phyloP scores from a whole-genome alignment of 768 basidiomycete genomes.

The Podaxis carcinomalis region DNA sequence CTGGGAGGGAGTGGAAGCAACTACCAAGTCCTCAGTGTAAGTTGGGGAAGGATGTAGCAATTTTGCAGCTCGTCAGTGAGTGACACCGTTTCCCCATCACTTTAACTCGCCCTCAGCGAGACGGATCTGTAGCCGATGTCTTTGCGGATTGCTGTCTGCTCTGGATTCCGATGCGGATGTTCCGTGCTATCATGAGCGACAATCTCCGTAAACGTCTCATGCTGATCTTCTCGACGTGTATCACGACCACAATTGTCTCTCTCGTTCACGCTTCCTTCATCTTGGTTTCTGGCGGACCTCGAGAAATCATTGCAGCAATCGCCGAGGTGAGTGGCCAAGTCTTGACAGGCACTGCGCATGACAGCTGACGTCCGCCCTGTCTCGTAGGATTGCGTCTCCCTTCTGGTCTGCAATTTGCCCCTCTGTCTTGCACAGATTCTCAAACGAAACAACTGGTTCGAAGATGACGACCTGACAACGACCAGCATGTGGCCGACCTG shows the following conservation, averaged over 20 bases:
- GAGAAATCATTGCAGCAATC: slow-evolving; percentile 33
- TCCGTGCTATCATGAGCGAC: slow-evolving; percentile 35
- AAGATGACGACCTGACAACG: not conserved
- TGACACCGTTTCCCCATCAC: not conserved
- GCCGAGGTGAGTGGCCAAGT: slow-evolving; percentile 31
- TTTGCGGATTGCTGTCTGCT: slow-evolving; percentile 45
- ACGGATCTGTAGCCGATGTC: slow-evolving; percentile 35
- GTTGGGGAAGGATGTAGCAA: slow-evolving; percentile 9
- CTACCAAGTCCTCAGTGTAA: slow-evolving; percentile 11
- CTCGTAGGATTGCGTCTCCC: slow-evolving; percentile 27
- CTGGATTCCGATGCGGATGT: slow-evolving; percentile 39
- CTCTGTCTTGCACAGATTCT: slow-evolving; percentile 22
- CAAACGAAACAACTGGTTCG: not conserved
- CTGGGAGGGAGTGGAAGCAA: slow-evolving; percentile 12
- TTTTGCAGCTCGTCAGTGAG: slow-evolving; percentile 13
- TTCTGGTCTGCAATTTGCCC: slow-evolving; percentile 38
- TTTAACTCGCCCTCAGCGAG: not conserved
- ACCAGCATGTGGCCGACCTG: not conserved
- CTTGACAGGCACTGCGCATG: not conserved
- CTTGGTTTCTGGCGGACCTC: slow-evolving; percentile 23
- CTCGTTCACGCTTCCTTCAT: slow-evolving; percentile 44
- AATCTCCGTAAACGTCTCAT: slow-evolving; percentile 35
- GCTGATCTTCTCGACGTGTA: slow-evolving; percentile 50
- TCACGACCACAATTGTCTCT: slow-evolving; percentile 42
- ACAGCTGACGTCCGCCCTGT: not conserved